These are phyloP conservation scores for Akanthomyces muscarius DNA, from an alignment of 2,329 filamentous ascomycete species.

Conservation along the genomic window DNA sequence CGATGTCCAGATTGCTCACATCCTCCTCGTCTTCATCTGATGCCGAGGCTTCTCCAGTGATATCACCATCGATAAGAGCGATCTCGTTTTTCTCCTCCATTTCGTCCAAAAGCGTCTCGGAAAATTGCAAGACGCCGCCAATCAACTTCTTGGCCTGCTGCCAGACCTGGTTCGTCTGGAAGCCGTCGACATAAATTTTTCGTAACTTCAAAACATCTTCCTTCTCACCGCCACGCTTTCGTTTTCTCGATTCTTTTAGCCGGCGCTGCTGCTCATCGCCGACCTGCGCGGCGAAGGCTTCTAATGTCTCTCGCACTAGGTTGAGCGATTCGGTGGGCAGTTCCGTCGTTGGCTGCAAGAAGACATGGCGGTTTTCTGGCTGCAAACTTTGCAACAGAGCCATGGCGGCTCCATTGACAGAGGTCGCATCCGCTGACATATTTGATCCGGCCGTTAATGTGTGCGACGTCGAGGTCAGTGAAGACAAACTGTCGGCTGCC, in stretches of 20 bases:
- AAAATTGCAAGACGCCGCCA: conserved; percentile 48
- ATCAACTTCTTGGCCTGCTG: conserved; percentile 87
- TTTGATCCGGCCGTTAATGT: conserved; percentile 52
- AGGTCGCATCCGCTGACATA: conserved; percentile 34
- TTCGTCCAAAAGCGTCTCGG: conserved; percentile 44
- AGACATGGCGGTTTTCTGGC: conserved; percentile 61
- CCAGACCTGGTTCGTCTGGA: conserved; percentile 86
- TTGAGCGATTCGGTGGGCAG: conserved; percentile 67
- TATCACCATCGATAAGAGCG: conserved; percentile 24
- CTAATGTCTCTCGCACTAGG: conserved; percentile 75
- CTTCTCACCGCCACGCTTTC: conserved; percentile 60
- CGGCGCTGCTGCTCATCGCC: conserved; percentile 67
- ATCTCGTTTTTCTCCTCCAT: conserved; percentile 41
- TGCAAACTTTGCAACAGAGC: conserved; percentile 55
- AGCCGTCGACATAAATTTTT: conserved; percentile 81
- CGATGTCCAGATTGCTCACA: conserved; percentile 26
- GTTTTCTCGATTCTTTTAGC: conserved; percentile 69
- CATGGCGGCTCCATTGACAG: conserved; percentile 28
- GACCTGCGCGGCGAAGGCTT: conserved; percentile 70
- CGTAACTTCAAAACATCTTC: conserved; percentile 66
- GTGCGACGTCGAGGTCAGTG: conserved; percentile 60
- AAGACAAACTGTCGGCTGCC: conserved; percentile 48
- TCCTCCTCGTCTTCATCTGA: conserved; percentile 35
- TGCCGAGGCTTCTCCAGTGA: conserved; percentile 27
- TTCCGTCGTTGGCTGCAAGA: conserved; percentile 67